Base-by-base conservation (phyloP, 2,329 filamentous ascomycete species). In the Chlorencoelia australis region DNA sequence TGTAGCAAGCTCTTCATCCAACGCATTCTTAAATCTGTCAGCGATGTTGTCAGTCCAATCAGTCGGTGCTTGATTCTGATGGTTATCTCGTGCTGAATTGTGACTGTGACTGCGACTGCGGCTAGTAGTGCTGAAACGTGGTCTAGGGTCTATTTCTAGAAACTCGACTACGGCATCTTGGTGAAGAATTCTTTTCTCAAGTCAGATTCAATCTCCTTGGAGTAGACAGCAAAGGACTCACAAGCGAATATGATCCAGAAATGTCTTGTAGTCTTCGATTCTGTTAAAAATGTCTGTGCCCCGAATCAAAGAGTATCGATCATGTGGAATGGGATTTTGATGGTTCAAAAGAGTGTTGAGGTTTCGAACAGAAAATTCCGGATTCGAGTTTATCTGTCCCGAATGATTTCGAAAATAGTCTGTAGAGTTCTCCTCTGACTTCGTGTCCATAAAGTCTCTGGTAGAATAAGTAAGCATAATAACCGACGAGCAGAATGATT, bases 111-210 rank as follows among this genome's bases (percentile, higher is more conserved):
- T 4, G 33, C 37, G 22, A 8, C n/a, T 20, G 4, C 15, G 10
- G n/a, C n/a, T n/a, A 16, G 19, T 15, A 14, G n/a, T 15, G n/a
- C 21, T 9, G 6, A n/a, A 14, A 17, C 53, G 47, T 13, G 52
- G 53, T 32, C 52, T 39, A 14, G 49, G 47, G 33, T 56, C 52
- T 20, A 55, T 38, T 33, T 56, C 52, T 4, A 52, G 32, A 19
- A 56, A 55, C 35, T 56, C 52, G 13, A 56, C 45, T 22, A 56
- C 48, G 7, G 51, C 53, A 30, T 48, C 50, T n/a, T 51, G 50
- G 18, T 54, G 45, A 3, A 55, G 42, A 13, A 54, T 41, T 11
- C 37, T 40, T n/a, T 11, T 19, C 10, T 24, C 44, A 49, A 20
- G 7, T 24, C 20, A 5, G 15, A 4, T 16, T 37, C 9, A 34